Conservation (phyloP, 2,329 filamentous ascomycete genomes). For the Xylariomycetidae sp. region DNA sequence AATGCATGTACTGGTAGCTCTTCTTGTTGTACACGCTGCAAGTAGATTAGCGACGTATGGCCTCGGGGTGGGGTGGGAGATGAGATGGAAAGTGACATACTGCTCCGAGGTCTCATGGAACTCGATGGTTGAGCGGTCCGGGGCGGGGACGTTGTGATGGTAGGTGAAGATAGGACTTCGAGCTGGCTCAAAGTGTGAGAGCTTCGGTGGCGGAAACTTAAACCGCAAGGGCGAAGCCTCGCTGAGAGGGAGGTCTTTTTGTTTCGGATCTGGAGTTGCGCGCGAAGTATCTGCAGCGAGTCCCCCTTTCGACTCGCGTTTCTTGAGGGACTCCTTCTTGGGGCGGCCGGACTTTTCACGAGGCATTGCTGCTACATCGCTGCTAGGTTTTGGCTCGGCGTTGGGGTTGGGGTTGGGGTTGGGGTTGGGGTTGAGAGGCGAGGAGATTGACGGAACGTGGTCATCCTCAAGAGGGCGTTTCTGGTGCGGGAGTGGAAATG, state of each 20-base stretch:
- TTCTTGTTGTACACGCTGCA: conserved; percentile 59
- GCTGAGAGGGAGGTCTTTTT: conserved; percentile 34
- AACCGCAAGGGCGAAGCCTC: conserved; percentile 54
- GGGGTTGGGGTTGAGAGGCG: conserved; percentile 67
- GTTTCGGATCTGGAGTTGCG: conserved; percentile 54
- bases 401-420: conserved; percentile 30
- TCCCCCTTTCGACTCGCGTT: conserved; percentile 58
- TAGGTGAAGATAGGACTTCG: conserved; percentile 52
- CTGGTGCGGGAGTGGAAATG: conserved; percentile 45
- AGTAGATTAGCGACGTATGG: background rate
- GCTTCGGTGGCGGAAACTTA: conserved; percentile 59
- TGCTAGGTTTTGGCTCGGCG: conserved; percentile 29
- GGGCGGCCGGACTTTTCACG: conserved; percentile 47
- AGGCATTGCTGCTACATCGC: conserved; percentile 32
- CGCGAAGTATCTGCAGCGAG: conserved; percentile 44
- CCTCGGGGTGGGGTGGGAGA: background rate
- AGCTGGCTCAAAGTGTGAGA: conserved; percentile 56
- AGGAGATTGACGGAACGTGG: conserved; percentile 66
- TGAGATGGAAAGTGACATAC: conserved; percentile 35
- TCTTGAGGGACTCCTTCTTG: conserved; percentile 66
- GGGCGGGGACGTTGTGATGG: conserved; percentile 48
- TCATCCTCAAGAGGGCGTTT: conserved; percentile 65
- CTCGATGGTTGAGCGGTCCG: conserved; percentile 47
- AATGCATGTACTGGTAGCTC: conserved; percentile 83
- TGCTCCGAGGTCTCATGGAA: conserved; percentile 63